These are phyloP conservation scores for Colletotrichum destructivum DNA, from an alignment of 2,329 filamentous ascomycete species.

Conservation along the genomic window DNA sequence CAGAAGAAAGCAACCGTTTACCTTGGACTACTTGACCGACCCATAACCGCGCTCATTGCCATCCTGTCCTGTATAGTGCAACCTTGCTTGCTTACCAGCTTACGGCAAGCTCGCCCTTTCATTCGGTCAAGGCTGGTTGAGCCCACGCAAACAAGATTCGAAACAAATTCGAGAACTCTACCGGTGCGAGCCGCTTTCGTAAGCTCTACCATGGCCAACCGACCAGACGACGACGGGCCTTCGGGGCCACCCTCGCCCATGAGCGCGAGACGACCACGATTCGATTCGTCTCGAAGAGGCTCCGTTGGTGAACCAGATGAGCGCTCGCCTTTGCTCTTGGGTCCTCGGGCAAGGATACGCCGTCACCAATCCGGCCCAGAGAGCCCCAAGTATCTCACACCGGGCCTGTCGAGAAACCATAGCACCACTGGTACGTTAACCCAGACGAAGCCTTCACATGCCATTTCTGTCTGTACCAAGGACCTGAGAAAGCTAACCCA, in stretches of 20 bases:
- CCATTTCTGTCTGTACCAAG: neutral
- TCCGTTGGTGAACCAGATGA: constrained; percentile 54
- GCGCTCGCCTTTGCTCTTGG: constrained; percentile 59
- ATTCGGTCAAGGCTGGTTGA: neutral
- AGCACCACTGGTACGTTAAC: constrained; percentile 59
- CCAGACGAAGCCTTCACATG: neutral
- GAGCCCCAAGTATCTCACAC: constrained; percentile 43
- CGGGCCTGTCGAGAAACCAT: constrained; percentile 56
- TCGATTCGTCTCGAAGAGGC: constrained; percentile 34
- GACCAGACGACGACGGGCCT: constrained; percentile 31
- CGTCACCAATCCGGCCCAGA: constrained; percentile 46
- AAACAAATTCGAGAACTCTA: constrained; percentile 31
- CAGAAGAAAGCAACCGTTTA: neutral
- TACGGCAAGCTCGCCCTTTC: neutral
- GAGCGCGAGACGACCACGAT: constrained; percentile 40
- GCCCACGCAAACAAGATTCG: constrained; percentile 7
- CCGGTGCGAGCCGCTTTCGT: constrained; percentile 26
- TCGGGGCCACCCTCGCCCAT: constrained; percentile 38
- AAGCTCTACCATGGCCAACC: constrained; percentile 31
- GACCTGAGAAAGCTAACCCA: constrained; percentile 21
- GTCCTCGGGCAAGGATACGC: constrained; percentile 59
- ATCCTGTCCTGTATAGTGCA: constrained; percentile 5
- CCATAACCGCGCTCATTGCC: constrained; percentile 6
- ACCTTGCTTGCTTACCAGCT: neutral
- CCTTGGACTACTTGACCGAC: neutral